Conservation (phyloP, 352 stramenopile genomes). For the Peronosclerospora sorghi region DNA sequence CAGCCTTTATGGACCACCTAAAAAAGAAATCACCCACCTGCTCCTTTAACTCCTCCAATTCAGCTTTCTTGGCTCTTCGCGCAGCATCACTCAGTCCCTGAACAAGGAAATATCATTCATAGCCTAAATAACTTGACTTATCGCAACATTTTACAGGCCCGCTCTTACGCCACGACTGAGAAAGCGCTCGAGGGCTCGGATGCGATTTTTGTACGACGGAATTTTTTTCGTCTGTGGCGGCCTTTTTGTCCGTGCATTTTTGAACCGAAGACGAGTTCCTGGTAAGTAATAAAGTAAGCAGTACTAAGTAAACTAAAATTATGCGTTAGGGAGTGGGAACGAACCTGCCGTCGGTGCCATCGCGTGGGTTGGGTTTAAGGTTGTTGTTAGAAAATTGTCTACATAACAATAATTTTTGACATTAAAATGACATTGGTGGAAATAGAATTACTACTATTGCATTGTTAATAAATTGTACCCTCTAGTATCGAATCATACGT, state of each 20-base stretch:
- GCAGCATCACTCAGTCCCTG: slow-evolving; percentile 35
- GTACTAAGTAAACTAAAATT: not conserved
- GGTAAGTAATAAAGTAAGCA: not conserved
- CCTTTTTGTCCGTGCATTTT: slow-evolving; percentile 48
- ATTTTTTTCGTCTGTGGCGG: slow-evolving; percentile 46
- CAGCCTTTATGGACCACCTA: not conserved
- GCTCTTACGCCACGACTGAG: slow-evolving; percentile 46
- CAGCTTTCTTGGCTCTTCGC: slow-evolving; percentile 32
- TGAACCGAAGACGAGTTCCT: slow-evolving; percentile 69
- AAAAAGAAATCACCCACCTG: slow-evolving; percentile 17
- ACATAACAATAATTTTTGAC: no score
- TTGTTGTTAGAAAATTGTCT: no score
- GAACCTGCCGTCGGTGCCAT: slow-evolving; percentile 50
- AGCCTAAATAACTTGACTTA: not conserved
- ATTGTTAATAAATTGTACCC: no score
- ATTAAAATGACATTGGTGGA: no score
- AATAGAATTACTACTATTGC: no score
- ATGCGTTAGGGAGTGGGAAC: not conserved
- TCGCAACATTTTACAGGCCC: slow-evolving; percentile 1
- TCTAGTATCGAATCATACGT: no score
- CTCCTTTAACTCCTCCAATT: slow-evolving; percentile 35
- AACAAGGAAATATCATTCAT: not conserved
- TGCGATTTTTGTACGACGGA: slow-evolving; percentile 77
- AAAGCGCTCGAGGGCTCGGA: slow-evolving; percentile 68
- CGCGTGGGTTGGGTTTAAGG: no score